Percentiles rank a stretch among this genome's conserved stretches.
phyloP scores from a whole-genome alignment of 208 protist genomes.

The Leishmania mexicana region DNA sequence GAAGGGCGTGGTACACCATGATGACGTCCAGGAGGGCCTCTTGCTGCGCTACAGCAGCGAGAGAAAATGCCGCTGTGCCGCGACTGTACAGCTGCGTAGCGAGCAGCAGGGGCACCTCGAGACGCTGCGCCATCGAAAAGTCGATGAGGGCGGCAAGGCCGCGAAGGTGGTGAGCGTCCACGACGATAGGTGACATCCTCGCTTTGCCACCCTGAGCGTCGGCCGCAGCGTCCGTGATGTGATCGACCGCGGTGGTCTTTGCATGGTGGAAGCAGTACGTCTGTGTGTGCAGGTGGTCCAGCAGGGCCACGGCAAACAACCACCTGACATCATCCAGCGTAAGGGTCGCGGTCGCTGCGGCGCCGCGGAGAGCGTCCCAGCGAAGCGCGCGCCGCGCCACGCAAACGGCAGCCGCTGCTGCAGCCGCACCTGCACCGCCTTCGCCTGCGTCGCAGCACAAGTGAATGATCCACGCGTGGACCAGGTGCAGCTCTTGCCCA shows the following conservation, averaged over 20 bases:
- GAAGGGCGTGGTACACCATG: slow-evolving; percentile 16
- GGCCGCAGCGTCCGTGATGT: background rate
- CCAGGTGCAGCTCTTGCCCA: slow-evolving; percentile 33
- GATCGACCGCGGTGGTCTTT: background rate
- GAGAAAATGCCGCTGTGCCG: background rate
- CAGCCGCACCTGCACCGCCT: background rate
- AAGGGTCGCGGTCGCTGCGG: background rate
- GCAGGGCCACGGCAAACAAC: slow-evolving; percentile 26
- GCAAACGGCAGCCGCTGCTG: slow-evolving; percentile 5
- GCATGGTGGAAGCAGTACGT: slow-evolving; percentile 26
- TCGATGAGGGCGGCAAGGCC: slow-evolving; percentile 23
- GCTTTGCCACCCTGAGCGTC: background rate
- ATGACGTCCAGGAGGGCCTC: slow-evolving; percentile 20
- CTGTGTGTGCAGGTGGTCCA: slow-evolving; percentile 27
- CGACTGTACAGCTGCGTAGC: background rate
- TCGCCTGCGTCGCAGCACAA: slow-evolving; percentile 15
- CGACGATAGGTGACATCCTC: background rate
- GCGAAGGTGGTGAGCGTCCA: slow-evolving; percentile 16
- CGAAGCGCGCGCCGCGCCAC: slow-evolving; percentile 16
- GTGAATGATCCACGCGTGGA: slow-evolving; percentile 21
- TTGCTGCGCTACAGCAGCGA: background rate
- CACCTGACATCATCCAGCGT: slow-evolving; percentile 12
- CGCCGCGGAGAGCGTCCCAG: background rate
- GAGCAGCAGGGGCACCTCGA: background rate
- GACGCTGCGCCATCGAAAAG: slow-evolving; percentile 22